A percentile compares a stretch with the other conserved stretches of the same genome.
Conservation (phyloP, 2,329 filamentous ascomycete genomes). For the Trichophyton rubrum region DNA sequence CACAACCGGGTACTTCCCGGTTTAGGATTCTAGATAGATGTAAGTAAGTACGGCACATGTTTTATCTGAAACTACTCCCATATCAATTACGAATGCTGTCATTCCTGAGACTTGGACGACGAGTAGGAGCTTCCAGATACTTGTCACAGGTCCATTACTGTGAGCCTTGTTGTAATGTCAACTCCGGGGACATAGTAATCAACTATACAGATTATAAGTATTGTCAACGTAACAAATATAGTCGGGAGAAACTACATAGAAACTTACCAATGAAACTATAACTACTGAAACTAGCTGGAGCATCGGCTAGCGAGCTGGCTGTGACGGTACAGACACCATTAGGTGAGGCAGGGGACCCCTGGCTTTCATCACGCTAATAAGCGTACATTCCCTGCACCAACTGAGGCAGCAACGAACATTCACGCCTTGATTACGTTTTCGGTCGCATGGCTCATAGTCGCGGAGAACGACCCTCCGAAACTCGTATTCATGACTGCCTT, state of each 20-base stretch:
- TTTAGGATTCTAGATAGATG: slow-evolving; percentile 15
- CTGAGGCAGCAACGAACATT: slow-evolving; percentile 30
- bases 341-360: slow-evolving; percentile 29
- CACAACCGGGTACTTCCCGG: slow-evolving; percentile 16
- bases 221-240: too few relatives aligned
- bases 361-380: slow-evolving; percentile 20
- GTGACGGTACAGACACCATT: slow-evolving; percentile 30
- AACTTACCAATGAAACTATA: slow-evolving; percentile 25
- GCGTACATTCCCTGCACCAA: slow-evolving; percentile 26
- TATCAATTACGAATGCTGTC: slow-evolving; percentile 39
- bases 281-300: slow-evolving; percentile 31
- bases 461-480: slow-evolving; percentile 24
- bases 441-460: slow-evolving; percentile 29
- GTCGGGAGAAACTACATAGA: too few relatives aligned
- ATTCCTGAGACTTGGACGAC: slow-evolving; percentile 40
- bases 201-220: slow-evolving; percentile 19
- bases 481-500: slow-evolving; percentile 26
- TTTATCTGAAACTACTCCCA: slow-evolving; percentile 34
- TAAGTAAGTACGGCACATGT: slow-evolving; percentile 25
- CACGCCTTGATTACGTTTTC: slow-evolving; percentile 26
- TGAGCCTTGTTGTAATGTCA: slow-evolving; percentile 39
- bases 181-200: slow-evolving; percentile 48
- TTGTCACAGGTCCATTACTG: slow-evolving; percentile 28
- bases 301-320: slow-evolving; percentile 24
- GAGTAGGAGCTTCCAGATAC: slow-evolving; percentile 28